Evolutionary conservation across 805 yeast genomes (phyloP).

Genomic region (Lachancea nothofagi): DNA sequence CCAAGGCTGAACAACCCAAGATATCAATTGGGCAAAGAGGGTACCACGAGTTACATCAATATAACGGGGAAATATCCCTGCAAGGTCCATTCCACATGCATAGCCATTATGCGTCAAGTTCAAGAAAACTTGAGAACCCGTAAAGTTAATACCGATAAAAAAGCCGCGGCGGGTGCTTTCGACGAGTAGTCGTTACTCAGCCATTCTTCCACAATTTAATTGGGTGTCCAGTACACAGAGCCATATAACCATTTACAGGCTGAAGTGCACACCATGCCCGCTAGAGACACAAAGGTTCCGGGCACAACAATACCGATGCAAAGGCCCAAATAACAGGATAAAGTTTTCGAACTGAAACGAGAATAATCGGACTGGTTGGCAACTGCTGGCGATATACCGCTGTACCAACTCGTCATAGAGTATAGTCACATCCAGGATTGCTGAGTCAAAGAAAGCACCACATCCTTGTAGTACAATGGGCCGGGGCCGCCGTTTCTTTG

Average conservation of each 20-base stretch:
- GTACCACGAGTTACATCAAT: constrained; percentile 37
- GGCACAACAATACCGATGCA: constrained; percentile 33
- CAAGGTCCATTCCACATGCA: constrained; percentile 38
- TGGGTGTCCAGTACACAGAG: constrained; percentile 36
- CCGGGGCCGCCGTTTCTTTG: constrained; percentile 32
- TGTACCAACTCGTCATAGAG: constrained; percentile 38
- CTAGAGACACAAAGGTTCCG: constrained; percentile 38
- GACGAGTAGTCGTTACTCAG: constrained; percentile 32
- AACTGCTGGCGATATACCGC: constrained; percentile 36
- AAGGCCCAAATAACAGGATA: constrained; percentile 29
- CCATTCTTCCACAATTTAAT: constrained; percentile 38
- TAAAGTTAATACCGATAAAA: constrained; percentile 35
- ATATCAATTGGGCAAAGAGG: constrained; percentile 29
- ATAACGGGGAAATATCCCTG: constrained; percentile 33
- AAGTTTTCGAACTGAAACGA: constrained; percentile 33
- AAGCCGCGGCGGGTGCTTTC: constrained; percentile 37
- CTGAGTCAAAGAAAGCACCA: constrained; percentile 22
- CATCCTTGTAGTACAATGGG: constrained; percentile 25
- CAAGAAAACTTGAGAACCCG: constrained; percentile 34
- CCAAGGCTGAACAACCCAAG: constrained; percentile 40
- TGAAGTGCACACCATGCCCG: constrained; percentile 37
- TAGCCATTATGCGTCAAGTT: constrained; percentile 36
- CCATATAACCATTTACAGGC: constrained; percentile 35
- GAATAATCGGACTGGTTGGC: constrained; percentile 39
- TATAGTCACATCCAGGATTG: constrained; percentile 39